Conservation (phyloP, 305 asterid species). For the Petunia hybrid region DNA sequence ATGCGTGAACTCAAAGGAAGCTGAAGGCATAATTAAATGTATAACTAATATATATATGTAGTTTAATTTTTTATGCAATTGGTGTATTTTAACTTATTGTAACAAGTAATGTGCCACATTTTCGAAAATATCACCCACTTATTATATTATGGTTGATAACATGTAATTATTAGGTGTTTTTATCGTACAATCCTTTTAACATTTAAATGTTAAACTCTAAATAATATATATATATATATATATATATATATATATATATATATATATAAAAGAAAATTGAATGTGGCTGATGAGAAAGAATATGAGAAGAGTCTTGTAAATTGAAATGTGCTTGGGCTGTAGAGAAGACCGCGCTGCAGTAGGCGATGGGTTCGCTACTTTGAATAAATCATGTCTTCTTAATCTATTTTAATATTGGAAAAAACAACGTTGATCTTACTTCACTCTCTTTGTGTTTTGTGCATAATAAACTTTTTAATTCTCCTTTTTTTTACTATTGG, state of each 20-base stretch:
- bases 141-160: background rate
- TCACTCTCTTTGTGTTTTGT: background rate
- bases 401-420: conserved; percentile 26
- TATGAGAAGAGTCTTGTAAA: conserved; percentile 49
- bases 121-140: background rate
- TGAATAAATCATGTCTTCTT: conserved; percentile 49
- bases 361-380: conserved; percentile 81
- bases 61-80: background rate
- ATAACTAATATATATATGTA: background rate
- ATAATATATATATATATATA: background rate
- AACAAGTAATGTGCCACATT: background rate
- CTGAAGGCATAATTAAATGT: conserved; percentile 21
- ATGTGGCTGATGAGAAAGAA: background rate
- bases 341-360: conserved; percentile 81
- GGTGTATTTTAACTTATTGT: background rate
- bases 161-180: background rate
- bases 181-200: background rate
- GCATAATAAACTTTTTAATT: background rate
- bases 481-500: background rate
- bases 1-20: conserved; percentile 62
- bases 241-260: background rate
- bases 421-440: conserved; percentile 27
- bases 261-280: conserved; percentile 27
- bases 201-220: background rate
- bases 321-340: conserved; percentile 64